Conservation (phyloP, 192 early-diverging fungal genomes). For the Coemansia sp. region DNA sequence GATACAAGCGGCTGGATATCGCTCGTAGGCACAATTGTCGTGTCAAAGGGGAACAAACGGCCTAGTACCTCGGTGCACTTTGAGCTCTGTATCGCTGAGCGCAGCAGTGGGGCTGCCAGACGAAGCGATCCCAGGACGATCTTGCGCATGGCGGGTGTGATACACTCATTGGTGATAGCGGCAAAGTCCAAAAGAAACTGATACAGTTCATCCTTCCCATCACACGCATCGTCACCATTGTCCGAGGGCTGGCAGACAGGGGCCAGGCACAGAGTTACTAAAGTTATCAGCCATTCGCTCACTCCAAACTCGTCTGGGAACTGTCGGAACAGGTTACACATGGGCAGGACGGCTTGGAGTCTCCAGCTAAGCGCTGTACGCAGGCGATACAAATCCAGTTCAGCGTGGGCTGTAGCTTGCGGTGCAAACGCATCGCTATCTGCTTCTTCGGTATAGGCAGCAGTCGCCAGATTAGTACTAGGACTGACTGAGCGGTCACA, state of each 20-base stretch:
- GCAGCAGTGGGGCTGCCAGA: slow-evolving; percentile 26
- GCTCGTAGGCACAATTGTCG: slow-evolving; percentile 20
- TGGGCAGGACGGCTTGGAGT: slow-evolving; percentile 34
- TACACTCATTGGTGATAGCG: slow-evolving; percentile 41
- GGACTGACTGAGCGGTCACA: neutral
- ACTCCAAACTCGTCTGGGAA: slow-evolving; percentile 50
- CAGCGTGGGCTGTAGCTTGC: neutral
- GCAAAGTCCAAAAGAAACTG: slow-evolving; percentile 43
- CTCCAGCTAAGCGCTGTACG: slow-evolving; percentile 31
- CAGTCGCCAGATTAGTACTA: too few relatives aligned
- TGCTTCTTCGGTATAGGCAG: neutral
- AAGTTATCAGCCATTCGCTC: slow-evolving; percentile 47
- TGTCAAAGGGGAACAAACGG: slow-evolving; percentile 49
- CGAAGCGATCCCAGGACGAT: slow-evolving; percentile 29
- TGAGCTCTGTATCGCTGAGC: neutral
- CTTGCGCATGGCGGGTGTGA: slow-evolving; percentile 47
- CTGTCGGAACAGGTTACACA: slow-evolving; percentile 39
- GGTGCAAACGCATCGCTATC: neutral
- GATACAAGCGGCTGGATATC: slow-evolving; percentile 28
- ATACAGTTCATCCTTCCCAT: neutral
- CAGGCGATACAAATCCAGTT: slow-evolving; percentile 12
- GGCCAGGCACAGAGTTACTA: slow-evolving; percentile 42
- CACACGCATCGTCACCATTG: neutral
- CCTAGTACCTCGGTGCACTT: slow-evolving; percentile 24
- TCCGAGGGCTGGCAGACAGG: slow-evolving; percentile 22